Evolutionary conservation across 306 rosid species (phyloP), one percentile per base, ranked within the genome.

Genomic region (Gillenia trifoliata): DNA sequence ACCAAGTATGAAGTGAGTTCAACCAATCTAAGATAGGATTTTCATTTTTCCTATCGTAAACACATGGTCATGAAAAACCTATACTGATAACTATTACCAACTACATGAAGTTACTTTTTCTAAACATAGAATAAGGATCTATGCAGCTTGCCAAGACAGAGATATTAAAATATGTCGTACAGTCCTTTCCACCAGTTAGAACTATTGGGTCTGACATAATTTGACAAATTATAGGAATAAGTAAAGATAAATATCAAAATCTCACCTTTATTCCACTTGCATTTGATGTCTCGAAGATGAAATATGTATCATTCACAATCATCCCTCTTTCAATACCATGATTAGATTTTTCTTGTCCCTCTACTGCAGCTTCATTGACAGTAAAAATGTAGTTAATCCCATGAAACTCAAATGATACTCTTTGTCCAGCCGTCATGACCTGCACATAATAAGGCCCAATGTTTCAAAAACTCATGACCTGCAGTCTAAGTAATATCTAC

Each of bases 341-440:
- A 63, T 41, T 80, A 60, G 93, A 87, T 65, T 73, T 89, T 36
- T 89, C 88, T 80, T 84, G 92, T 38, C 90, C 93, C 85, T 86
- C 97, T 20, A 89, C 78, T 8, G 64, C 82, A 68, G 92, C 98
- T 77, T 77, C 87, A 79, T 43, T 88, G 80, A 95, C 99, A 23
- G 92, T 87, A 66, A 92, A 90, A 81, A 82, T 89, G 69, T 92
- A 95, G 77, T 92, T 92, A 60, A 76, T 92, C 52, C 98, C 98
- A 28, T 84, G 96, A 84, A 76, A 84, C 86, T 92, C 99, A 25
- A 95, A 90, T 49, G 90, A 62, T 40, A 88, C 98, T 84, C 89
- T 90, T 81, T 95, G 99, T 78, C 99, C 99, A 4, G 68, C 78
- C 30, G 98, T 92, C 99, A 95, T 82, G 73, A 95, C 88, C 99